Evolutionary conservation across 2,329 filamentous ascomycete genomes (phyloP).

Genomic region (Sporothrix humicola): DNA sequence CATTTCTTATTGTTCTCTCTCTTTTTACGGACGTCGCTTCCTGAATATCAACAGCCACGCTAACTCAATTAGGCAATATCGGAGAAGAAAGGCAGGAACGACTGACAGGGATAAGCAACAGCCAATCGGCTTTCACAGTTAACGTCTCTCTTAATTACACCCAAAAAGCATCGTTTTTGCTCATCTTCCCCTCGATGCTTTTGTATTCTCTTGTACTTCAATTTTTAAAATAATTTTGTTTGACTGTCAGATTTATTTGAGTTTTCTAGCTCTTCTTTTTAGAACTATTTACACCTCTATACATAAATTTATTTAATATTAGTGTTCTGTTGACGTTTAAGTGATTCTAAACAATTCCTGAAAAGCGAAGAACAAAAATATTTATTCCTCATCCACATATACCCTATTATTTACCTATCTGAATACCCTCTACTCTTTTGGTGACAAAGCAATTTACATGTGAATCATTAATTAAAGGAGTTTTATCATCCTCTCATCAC

Average conservation of each 20-base stretch:
- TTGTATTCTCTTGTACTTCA: neutral
- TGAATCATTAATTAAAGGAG: neutral
- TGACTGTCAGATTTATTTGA: neutral
- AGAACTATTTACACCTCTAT: neutral
- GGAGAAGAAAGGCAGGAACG: constrained; percentile 13
- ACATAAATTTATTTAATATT: too few relatives aligned
- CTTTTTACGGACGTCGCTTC: constrained; percentile 8
- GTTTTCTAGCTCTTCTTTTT: neutral
- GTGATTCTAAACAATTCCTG: too few relatives aligned
- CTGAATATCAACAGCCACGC: neutral
- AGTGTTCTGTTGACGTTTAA: too few relatives aligned
- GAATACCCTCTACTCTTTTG: neutral
- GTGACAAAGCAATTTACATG: neutral
- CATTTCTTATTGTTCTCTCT: neutral
- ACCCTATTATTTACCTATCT: constrained; percentile 1
- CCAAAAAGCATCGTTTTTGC: neutral
- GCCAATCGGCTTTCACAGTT: constrained; percentile 24
- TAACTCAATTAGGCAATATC: constrained; percentile 26
- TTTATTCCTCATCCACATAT: neutral
- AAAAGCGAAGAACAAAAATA: too few relatives aligned
- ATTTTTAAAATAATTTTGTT: neutral
- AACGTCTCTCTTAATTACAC: neutral
- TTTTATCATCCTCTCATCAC: neutral
- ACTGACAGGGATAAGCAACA: neutral
- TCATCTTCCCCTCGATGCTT: neutral